Percentiles rank a stretch among this genome's conserved stretches.
phyloP scores from a whole-genome alignment of 345 rosid genomes.

The Salix viminalis region DNA sequence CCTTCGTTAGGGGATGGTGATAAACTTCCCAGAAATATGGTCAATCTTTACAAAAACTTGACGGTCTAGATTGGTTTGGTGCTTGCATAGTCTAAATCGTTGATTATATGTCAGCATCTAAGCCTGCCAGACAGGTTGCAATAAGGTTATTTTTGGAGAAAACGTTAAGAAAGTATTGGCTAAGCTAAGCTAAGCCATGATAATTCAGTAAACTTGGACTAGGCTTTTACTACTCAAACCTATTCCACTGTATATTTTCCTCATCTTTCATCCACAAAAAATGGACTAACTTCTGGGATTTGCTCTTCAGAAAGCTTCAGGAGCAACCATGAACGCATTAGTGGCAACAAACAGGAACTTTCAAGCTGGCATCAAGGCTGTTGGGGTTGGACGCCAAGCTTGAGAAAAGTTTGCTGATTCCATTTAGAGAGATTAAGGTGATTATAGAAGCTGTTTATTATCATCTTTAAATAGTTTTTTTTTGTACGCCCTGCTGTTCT shows the following conservation, averaged over 20 bases:
- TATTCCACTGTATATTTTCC: not conserved
- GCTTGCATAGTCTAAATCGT: not conserved
- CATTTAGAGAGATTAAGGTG: slow-evolving; percentile 97
- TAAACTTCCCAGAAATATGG: not conserved
- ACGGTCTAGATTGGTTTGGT: not conserved
- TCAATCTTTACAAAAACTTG: not conserved
- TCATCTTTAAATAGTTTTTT: not conserved
- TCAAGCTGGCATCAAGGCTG: slow-evolving; percentile 82
- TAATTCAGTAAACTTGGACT: too few species aligned
- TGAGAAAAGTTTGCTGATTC: slow-evolving; percentile 88
- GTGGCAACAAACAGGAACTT: slow-evolving; percentile 97
- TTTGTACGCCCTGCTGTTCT: not conserved
- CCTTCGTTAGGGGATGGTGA: not conserved
- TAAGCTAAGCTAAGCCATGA: too few species aligned
- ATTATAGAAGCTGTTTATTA: not conserved
- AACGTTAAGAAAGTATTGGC: too few species aligned
- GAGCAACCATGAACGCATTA: slow-evolving; percentile 77
- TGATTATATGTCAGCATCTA: not conserved
- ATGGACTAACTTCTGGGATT: slow-evolving; percentile 1
- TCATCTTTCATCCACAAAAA: not conserved
- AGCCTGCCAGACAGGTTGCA: not conserved
- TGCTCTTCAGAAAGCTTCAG: slow-evolving; percentile 14
- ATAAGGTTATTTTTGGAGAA: too few species aligned
- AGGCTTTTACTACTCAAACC: too few species aligned
- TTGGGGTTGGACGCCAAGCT: slow-evolving; percentile 94